Conservation (phyloP, 306 rosid genomes). For the Lathyrus sativus region DNA sequence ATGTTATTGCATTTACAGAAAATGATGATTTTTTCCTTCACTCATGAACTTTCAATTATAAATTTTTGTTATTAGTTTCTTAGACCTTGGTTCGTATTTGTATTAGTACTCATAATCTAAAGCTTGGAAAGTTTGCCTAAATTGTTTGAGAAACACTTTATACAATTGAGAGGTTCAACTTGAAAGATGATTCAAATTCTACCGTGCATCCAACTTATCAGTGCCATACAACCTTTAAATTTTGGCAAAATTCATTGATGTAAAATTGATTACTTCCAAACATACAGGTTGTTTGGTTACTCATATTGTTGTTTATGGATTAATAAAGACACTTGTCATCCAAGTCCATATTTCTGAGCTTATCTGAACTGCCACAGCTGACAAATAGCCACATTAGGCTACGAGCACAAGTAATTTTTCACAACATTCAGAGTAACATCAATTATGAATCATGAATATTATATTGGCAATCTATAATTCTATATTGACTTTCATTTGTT, state of each 20-base stretch:
- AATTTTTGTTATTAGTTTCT: conserved; percentile 21
- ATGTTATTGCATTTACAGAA: conserved; percentile 1
- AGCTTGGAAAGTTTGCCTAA: not conserved
- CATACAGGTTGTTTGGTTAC: not conserved
- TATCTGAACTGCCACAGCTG: not conserved
- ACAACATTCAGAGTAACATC: not conserved
- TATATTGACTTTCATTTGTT: conserved; percentile 31
- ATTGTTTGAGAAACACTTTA: not conserved
- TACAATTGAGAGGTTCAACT: not conserved
- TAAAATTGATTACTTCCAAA: not conserved
- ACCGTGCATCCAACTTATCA: not conserved
- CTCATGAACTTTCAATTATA: not conserved
- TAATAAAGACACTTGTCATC: conserved; percentile 1
- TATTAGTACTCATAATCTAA: not conserved
- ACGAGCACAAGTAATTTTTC: not conserved
- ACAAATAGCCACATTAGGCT: not conserved
- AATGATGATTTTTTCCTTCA: conserved; percentile 25
- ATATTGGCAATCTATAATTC: conserved; percentile 16
- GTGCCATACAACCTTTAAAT: not conserved
- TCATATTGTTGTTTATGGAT: not conserved
- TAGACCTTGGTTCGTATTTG: conserved; percentile 12
- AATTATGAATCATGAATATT: conserved; percentile 10
- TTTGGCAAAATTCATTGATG: not conserved
- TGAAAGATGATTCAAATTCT: not conserved
- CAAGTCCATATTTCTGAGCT: not conserved